phyloP scores from a whole-genome alignment of 192 early-diverging fungal species.

The Lobosporangium transversale region DNA sequence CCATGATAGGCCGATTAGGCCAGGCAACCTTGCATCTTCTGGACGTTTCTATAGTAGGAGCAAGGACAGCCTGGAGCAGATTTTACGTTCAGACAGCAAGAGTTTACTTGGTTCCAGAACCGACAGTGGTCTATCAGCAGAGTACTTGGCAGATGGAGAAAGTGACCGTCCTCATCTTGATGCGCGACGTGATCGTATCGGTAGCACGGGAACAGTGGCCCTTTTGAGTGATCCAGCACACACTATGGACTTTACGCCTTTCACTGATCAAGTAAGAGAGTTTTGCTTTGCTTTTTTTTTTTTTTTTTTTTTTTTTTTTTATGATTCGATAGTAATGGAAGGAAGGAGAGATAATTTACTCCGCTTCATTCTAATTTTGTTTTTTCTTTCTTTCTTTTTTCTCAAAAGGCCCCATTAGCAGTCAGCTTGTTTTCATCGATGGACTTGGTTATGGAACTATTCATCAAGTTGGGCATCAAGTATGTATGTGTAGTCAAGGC shows the following conservation, averaged over 20 bases:
- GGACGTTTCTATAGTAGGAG: neutral
- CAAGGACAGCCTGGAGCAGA: conserved; percentile 3
- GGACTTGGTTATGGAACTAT: conserved; percentile 86
- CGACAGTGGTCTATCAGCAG: neutral
- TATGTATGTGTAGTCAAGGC: conserved; percentile 83
- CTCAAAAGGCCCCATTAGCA: conserved; percentile 75
- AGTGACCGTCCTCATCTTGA: conserved; percentile 1
- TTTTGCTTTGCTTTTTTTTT: neutral
- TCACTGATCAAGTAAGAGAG: conserved; percentile 37
- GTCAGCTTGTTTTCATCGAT: conserved; percentile 81
- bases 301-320: neutral
- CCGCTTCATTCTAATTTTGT: too few relatives aligned
- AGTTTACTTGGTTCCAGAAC: conserved; percentile 7
- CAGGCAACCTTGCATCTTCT: neutral
- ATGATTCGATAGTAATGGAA: too few relatives aligned
- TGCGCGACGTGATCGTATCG: conserved; percentile 8
- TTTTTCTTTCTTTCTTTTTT: neutral
- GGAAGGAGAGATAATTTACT: too few relatives aligned
- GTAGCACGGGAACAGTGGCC: conserved; percentile 28
- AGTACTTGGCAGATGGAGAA: neutral
- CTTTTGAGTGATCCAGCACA: conserved; percentile 35
- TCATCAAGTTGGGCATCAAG: conserved; percentile 84
- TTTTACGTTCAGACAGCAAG: conserved; percentile 9
- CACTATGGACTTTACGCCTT: conserved; percentile 47
- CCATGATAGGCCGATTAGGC: conserved; percentile 16